Base-by-base conservation (phyloP, 2,329 filamentous ascomycete species). In the Rhynchosporium graminicola region DNA sequence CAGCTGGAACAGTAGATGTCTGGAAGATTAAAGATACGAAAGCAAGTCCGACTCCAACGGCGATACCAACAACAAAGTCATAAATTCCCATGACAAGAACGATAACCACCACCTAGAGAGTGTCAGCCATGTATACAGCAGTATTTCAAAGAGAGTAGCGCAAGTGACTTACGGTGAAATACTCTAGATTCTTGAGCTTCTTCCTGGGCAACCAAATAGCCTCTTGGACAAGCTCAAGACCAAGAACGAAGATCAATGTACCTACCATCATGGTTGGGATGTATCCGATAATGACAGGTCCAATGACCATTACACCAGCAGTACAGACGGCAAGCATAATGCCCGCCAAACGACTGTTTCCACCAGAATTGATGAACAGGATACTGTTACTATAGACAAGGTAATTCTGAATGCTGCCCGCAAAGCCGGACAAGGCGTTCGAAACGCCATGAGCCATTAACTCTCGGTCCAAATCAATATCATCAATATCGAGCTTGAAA, bases 221-320 rank as follows among this genome's bases (percentile, higher is more conserved):
- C 75, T 99, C 95, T 62, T 91, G 80, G 63, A 98, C 82, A 38
- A 99, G 81, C 73, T 98, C 94, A 71, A 99, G 95, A 1, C 95
- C 95, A 13, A 99, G 86, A 65, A 96, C 86, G 74, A 97, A 99
- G 68, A 99, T 99, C 59, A 99, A 80, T 8, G 92, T 92, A 12
- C 93, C 95, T 3, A 99, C 95, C 76, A 99, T 93, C 87, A 97
- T 96, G 65, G 98, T 89, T 0, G 95, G 95, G 60, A 99, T 97
- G 72, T 87, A 98, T 0, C 94, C 94, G 70, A 99, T 95, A 64
- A 97, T 86, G 6, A 86, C 86, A 1, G 95, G 94, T 0, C 95
- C 95, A 59, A 94, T 84, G 54, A 95, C 79, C 85, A 97, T 88
- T 47, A 98, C 85, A 2, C 87, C 87, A 70, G 88, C 86, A 0